A percentile compares a stretch with the other conserved stretches of the same genome.
Evolutionary conservation across 805 yeast genomes (phyloP).

Genomic region (Teunomyces lycoperdinae): DNA sequence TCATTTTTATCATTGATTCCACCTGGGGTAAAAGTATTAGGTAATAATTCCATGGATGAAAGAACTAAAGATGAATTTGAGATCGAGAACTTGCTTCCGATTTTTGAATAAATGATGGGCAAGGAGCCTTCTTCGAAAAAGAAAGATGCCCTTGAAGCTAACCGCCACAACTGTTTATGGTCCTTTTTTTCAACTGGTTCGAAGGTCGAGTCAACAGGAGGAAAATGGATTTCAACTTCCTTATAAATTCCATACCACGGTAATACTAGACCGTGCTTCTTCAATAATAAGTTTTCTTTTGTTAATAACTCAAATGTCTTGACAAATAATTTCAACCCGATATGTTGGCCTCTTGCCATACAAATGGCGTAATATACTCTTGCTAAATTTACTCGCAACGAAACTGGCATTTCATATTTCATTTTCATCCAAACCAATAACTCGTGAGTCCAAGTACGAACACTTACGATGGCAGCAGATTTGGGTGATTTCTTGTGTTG

Average conservation of each 20-base stretch:
- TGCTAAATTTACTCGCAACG: slow-evolving; percentile 58
- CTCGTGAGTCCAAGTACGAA: slow-evolving; percentile 86
- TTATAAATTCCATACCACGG: slow-evolving; percentile 50
- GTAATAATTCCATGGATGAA: slow-evolving; percentile 54
- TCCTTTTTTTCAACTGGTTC: slow-evolving; percentile 48
- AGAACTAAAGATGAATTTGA: slow-evolving; percentile 51
- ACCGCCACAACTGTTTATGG: slow-evolving; percentile 45
- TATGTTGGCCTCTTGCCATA: slow-evolving; percentile 67
- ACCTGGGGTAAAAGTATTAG: slow-evolving; percentile 35
- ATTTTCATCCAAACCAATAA: slow-evolving; percentile 71
- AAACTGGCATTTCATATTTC: slow-evolving; percentile 76
- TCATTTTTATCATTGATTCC: slow-evolving; percentile 32
- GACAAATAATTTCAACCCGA: slow-evolving; percentile 58
- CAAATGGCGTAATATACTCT: slow-evolving; percentile 70
- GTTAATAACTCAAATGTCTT: slow-evolving; percentile 60
- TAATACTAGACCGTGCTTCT: slow-evolving; percentile 39
- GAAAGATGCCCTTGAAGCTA: slow-evolving; percentile 52
- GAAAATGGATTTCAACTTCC: slow-evolving; percentile 32
- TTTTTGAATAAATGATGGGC: slow-evolving; percentile 48
- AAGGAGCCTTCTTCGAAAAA: slow-evolving; percentile 52
- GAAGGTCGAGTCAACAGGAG: slow-evolving; percentile 29
- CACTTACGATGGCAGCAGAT: slow-evolving; percentile 70
- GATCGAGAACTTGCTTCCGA: slow-evolving; percentile 52
- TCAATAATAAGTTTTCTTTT: slow-evolving; percentile 35
- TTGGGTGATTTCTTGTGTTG: slow-evolving; percentile 62